phyloP scores from a whole-genome alignment of 371 early-diverging fungal species.

The Circinella minor region DNA sequence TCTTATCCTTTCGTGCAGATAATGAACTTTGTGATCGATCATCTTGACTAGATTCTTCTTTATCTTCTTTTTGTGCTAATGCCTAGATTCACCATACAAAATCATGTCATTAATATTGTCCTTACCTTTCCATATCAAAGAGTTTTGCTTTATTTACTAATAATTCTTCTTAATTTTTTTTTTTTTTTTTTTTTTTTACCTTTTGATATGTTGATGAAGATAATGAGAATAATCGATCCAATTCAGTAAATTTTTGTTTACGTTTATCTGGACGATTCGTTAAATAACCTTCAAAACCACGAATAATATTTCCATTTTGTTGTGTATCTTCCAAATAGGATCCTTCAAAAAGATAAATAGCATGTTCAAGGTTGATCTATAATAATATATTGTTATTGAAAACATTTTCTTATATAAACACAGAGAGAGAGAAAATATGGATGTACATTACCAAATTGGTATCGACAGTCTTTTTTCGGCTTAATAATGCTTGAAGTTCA shows the following conservation, averaged over 20 bases:
- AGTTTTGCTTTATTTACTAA: too few species aligned
- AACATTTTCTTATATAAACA: neutral
- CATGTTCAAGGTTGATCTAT: slow-evolving; percentile 66
- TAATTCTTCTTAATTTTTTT: too few species aligned
- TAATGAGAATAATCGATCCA: slow-evolving; percentile 67
- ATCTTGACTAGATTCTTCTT: slow-evolving; percentile 63
- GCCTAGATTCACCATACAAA: slow-evolving; percentile 36
- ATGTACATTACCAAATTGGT: slow-evolving; percentile 57
- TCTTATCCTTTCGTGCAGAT: slow-evolving; percentile 41
- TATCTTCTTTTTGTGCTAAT: slow-evolving; percentile 58
- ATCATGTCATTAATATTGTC: too few species aligned
- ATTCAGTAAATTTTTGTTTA: slow-evolving; percentile 62
- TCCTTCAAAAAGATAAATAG: slow-evolving; percentile 81
- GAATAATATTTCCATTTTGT: slow-evolving; percentile 79
- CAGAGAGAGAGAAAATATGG: too few species aligned
- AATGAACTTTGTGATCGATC: slow-evolving; percentile 40
- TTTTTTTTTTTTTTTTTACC: slow-evolving; percentile 26
- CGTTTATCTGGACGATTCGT: slow-evolving; percentile 60
- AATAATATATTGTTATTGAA: too few species aligned
- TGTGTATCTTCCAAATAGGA: slow-evolving; percentile 85
- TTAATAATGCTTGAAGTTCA: slow-evolving; percentile 59
- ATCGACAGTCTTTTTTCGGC: slow-evolving; percentile 67
- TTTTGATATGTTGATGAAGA: slow-evolving; percentile 72
- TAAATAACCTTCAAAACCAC: slow-evolving; percentile 82
- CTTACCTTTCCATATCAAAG: neutral